These are phyloP conservation scores for Saccharomycopsis hybrid DNA, from an alignment of 1,139 yeast species.

Conservation along the genomic window DNA sequence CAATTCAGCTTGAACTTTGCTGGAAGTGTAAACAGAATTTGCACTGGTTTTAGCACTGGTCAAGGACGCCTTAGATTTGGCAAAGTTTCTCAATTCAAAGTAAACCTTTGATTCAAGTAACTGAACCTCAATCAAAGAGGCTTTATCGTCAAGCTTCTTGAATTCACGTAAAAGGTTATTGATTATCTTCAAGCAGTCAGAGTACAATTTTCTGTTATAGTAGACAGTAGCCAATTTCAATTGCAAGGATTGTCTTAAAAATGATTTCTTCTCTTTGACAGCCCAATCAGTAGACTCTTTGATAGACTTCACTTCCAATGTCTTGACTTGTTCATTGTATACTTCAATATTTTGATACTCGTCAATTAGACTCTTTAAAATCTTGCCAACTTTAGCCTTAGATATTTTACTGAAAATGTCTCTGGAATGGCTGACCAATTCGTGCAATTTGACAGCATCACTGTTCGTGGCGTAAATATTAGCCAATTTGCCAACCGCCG, in stretches of 20 bases:
- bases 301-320: constrained; percentile 53
- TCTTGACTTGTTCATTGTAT: constrained; percentile 40
- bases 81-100: constrained; percentile 84
- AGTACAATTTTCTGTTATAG: constrained; percentile 56
- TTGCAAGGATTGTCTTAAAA: constrained; percentile 82
- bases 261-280: constrained; percentile 70
- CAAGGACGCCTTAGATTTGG: constrained; percentile 89
- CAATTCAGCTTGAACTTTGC: constrained; percentile 88
- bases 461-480: constrained; percentile 42
- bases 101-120: constrained; percentile 84
- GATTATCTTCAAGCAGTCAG: constrained; percentile 68
- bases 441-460: constrained; percentile 46
- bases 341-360: constrained; percentile 63
- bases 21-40: constrained; percentile 90
- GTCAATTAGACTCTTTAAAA: constrained; percentile 72
- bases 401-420: constrained; percentile 68
- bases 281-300: constrained; percentile 88
- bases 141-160: constrained; percentile 91
- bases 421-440: constrained; percentile 65
- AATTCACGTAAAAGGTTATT: constrained; percentile 72
- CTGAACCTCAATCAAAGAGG: constrained; percentile 92
- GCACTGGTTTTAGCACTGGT: constrained; percentile 97
- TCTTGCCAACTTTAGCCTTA: constrained; percentile 91
- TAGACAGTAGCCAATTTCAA: constrained; percentile 75
- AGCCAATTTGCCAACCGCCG: constrained; percentile 59